These are phyloP conservation scores for Fraxinus greggii DNA, from an alignment of 305 asterid genomes.

Conservation along the genomic window DNA sequence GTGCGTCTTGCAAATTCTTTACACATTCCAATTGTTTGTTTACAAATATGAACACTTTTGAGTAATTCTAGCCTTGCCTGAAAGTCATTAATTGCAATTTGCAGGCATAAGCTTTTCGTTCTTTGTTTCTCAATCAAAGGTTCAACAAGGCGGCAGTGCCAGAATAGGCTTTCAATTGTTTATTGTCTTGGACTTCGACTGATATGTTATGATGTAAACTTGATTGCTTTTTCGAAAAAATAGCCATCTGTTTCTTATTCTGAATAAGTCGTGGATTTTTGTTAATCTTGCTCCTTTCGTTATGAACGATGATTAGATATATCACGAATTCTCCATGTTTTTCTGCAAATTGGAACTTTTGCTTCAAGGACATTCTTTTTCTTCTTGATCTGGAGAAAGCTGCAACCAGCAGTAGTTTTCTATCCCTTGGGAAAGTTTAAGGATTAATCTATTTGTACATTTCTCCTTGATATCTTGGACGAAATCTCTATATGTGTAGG, in stretches of 20 bases:
- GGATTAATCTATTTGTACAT: too few relatives aligned
- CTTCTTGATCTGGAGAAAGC: not conserved
- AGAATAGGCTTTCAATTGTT: not conserved
- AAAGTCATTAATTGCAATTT: not conserved
- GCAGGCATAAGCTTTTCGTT: not conserved
- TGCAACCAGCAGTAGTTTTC: not conserved
- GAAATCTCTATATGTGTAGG: too few relatives aligned
- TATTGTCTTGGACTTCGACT: not conserved
- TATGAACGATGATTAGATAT: not conserved
- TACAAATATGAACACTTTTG: not conserved
- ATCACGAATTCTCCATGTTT: not conserved
- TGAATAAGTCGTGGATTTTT: not conserved
- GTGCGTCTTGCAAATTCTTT: not conserved
- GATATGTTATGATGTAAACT: not conserved
- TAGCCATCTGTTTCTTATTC: not conserved
- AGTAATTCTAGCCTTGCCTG: not conserved
- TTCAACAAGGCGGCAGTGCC: not conserved
- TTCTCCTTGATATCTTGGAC: too few relatives aligned
- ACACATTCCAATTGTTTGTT: not conserved
- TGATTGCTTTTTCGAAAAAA: not conserved
- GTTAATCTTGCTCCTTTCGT: not conserved
- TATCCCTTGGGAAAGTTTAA: not conserved
- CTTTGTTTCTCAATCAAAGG: not conserved
- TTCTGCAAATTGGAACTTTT: not conserved
- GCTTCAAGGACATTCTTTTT: not conserved